Base-by-base conservation (phyloP, 805 yeast genomes). In the Starmerella gropengiesseri region DNA sequence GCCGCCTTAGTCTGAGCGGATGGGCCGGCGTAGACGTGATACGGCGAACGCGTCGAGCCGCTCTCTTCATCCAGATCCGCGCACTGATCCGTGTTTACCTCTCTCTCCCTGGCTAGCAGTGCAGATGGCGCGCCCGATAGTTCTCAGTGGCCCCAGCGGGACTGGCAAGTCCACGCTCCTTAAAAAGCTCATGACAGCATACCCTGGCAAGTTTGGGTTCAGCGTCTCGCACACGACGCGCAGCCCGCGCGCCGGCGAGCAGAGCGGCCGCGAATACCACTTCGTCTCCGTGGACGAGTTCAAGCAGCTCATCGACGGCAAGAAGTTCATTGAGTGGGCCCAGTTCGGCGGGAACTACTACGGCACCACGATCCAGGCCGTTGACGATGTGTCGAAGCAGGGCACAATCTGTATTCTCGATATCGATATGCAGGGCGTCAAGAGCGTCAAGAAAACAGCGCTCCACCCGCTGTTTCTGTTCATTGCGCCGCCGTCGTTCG, bases 371-470 rank as follows among this genome's bases (percentile, higher is more conserved):
- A 70, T 85, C 55, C 79, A 76, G 58, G 79, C 95, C 23, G 96
- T 91, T 35, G 73, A 81, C 54, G 79, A 78, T 50, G 87, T 82
- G 34, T 62, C 69, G 25, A 52, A 51, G 22, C 63, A 64, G 40
- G 82, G 85, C 55, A 76, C 72, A 62, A 79, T 78, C 41, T 91
- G 97, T 68, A 78, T 91, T 49, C 71, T 91, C 60, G 99, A 91
- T 65, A 91, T 91, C 53, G 99, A 91, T 73, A 87, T 89, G 96
- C 97, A 91, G 68, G 99, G 99, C 53, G 98, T 91, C 56, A 80
- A 82, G 66, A 72, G 85, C 20, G 95, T 91, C 51, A 91, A 91
- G 67, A 66, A 75, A 43, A 75, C 94, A 14, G 74, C 75, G 52
- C 70, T 91, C 55, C 76, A 83, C 55, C 95, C 98, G 22, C 73